Conservation (phyloP, 306 rosid species). For the Fragaria ananassa region DNA sequence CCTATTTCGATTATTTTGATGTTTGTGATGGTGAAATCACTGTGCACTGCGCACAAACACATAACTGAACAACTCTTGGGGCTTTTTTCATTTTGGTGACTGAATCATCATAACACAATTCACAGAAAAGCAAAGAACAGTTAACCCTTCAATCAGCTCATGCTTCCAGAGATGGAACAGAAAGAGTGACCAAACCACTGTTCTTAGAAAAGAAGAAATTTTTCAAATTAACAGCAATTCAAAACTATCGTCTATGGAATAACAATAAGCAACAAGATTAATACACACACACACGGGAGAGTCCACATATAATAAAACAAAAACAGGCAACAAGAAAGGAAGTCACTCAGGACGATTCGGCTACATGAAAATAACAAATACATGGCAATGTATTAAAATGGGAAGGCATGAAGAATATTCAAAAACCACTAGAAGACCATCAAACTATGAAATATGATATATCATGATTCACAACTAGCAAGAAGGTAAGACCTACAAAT, state of each 20-base stretch:
- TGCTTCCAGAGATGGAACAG: neutral
- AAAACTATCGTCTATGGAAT: neutral
- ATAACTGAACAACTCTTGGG: no score
- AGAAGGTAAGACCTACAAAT: neutral
- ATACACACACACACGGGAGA: neutral
- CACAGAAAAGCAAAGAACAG: neutral
- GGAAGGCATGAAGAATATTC: neutral
- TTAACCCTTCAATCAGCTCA: neutral
- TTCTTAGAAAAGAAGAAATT: neutral
- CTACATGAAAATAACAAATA: neutral
- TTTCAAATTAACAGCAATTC: neutral
- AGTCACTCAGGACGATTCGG: neutral
- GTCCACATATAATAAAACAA: neutral
- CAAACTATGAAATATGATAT: neutral
- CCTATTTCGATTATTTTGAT: neutral
- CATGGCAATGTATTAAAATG: neutral
- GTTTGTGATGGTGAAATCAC: neutral
- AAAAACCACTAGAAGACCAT: neutral
- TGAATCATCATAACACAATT: neutral
- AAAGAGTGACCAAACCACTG: neutral
- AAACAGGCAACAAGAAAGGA: neutral
- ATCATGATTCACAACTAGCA: neutral
- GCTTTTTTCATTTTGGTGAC: neutral
- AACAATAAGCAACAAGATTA: neutral
- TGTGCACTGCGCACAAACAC: neutral